These are phyloP conservation scores for Moesziomyces globuligerus DNA, from an alignment of 1,284 basidiomycete species.

Conservation along the genomic window DNA sequence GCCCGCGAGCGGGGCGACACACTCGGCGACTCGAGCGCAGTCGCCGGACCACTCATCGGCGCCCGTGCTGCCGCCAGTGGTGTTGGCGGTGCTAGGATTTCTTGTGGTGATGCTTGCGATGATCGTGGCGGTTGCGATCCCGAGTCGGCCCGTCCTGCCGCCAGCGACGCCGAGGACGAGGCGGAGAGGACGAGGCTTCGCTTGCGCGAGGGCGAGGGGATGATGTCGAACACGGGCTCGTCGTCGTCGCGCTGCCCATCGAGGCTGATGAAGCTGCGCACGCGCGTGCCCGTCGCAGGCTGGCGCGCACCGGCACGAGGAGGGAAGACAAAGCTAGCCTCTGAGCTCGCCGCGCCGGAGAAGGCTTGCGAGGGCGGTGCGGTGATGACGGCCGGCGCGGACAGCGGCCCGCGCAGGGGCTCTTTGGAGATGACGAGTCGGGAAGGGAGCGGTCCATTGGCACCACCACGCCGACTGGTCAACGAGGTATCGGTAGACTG, in stretches of 20 bases:
- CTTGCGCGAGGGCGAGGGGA: conserved; percentile 33
- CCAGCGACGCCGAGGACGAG: not conserved
- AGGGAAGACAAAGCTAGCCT: conserved; percentile 25
- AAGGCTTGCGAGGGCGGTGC: conserved; percentile 1
- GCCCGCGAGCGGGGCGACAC: conserved; percentile 9
- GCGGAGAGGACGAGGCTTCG: conserved; percentile 3
- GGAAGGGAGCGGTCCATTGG: not conserved
- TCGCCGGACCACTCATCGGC: conserved; percentile 1
- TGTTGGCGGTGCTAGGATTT: too few relatives aligned
- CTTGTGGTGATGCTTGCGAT: too few relatives aligned
- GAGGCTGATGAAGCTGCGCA: conserved; percentile 21
- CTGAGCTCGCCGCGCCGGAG: too few relatives aligned
- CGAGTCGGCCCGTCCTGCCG: too few relatives aligned
- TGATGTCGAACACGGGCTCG: conserved; percentile 33
- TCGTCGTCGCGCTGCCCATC: conserved; percentile 19
- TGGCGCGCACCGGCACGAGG: conserved; percentile 7
- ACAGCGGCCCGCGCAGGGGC: conserved; percentile 15
- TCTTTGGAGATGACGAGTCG: conserved; percentile 23
- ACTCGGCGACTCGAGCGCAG: conserved; percentile 5
- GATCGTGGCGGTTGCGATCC: too few relatives aligned
- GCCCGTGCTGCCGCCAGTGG: too few relatives aligned
- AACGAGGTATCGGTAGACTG: not conserved
- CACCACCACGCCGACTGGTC: not conserved
- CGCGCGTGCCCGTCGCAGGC: not conserved
- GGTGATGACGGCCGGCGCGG: conserved; percentile 19